phyloP scores from a whole-genome alignment of 202 grass and related monocot species.

The Hordeum pubiflorum region DNA sequence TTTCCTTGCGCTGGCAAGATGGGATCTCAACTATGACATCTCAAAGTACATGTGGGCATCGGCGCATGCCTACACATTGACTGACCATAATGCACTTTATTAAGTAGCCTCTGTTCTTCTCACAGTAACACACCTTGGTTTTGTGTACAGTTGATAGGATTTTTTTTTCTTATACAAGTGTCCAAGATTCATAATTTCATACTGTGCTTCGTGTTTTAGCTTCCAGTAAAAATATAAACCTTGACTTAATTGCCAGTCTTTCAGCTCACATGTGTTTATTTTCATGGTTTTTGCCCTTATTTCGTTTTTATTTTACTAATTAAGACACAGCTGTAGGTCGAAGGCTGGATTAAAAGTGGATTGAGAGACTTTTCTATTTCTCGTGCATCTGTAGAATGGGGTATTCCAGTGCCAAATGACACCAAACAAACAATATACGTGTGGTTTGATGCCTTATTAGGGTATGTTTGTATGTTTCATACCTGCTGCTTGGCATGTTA shows the following conservation, averaged over 20 bases:
- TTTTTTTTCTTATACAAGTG: not conserved
- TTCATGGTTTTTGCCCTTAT: constrained; percentile 1
- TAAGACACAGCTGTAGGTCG: constrained; percentile 69
- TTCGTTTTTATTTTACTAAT: constrained; percentile 39
- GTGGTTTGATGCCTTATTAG: constrained; percentile 96
- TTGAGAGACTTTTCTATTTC: constrained; percentile 96
- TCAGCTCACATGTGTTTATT: constrained; percentile 12
- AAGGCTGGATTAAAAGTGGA: constrained; percentile 95
- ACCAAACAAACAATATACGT: constrained; percentile 90
- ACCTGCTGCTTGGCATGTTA: constrained; percentile 13
- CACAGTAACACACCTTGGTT: not conserved
- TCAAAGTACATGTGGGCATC: not conserved
- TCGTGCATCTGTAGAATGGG: constrained; percentile 87
- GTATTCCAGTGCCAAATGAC: constrained; percentile 91
- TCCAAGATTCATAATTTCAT: constrained; percentile 8
- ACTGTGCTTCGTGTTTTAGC: not conserved
- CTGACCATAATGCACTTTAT: not conserved
- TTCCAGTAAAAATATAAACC: not conserved
- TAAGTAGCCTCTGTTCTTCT: not conserved
- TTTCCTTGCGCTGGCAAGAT: not conserved
- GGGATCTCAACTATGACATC: constrained; percentile 6
- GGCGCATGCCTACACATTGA: not conserved
- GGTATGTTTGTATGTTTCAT: constrained; percentile 52
- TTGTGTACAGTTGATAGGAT: constrained; percentile 7
- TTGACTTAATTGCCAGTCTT: constrained; percentile 3